These are phyloP conservation scores for Closterium sp. DNA, from an alignment of 139 green algal genomes.

Conservation along the genomic window DNA sequence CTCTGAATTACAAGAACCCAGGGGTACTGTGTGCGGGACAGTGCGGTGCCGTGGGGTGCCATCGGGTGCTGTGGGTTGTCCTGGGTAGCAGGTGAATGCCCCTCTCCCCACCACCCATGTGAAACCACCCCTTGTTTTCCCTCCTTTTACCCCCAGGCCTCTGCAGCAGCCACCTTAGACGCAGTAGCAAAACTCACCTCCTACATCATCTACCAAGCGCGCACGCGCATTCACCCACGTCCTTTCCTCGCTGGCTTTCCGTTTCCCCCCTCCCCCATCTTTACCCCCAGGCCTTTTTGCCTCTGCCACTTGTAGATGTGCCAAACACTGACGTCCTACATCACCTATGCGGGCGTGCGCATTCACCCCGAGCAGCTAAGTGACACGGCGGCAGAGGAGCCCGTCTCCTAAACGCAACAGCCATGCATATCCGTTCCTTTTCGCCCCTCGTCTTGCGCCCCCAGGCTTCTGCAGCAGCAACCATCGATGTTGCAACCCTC, in stretches of 20 bases:
- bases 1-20: slow-evolving; percentile 72
- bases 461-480: not conserved
- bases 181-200: slow-evolving; percentile 67
- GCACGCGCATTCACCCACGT: slow-evolving; percentile 57
- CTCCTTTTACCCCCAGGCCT: not conserved
- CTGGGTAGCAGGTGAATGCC: too few species aligned
- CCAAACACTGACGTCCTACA: slow-evolving; percentile 80
- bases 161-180: slow-evolving; percentile 51
- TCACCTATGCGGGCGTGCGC: slow-evolving; percentile 76
- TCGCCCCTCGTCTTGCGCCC: too few species aligned
- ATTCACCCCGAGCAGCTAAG: slow-evolving; percentile 68
- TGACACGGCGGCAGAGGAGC: slow-evolving; percentile 68
- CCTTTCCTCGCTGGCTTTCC: too few species aligned
- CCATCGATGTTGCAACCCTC: slow-evolving; percentile 67
- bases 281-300: not conserved
- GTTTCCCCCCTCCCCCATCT: not conserved
- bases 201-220: slow-evolving; percentile 80
- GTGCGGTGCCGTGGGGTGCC: too few species aligned
- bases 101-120: too few species aligned
- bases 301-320: slow-evolving; percentile 54
- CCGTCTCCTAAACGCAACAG: not conserved
- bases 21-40: not conserved
- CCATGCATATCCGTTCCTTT: too few species aligned
- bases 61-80: too few species aligned
- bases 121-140: too few species aligned